Percentiles rank a stretch among this genome's conserved stretches.
Evolutionary conservation across 345 rosid species (phyloP).

Genomic region (Gossypium bickii): DNA sequence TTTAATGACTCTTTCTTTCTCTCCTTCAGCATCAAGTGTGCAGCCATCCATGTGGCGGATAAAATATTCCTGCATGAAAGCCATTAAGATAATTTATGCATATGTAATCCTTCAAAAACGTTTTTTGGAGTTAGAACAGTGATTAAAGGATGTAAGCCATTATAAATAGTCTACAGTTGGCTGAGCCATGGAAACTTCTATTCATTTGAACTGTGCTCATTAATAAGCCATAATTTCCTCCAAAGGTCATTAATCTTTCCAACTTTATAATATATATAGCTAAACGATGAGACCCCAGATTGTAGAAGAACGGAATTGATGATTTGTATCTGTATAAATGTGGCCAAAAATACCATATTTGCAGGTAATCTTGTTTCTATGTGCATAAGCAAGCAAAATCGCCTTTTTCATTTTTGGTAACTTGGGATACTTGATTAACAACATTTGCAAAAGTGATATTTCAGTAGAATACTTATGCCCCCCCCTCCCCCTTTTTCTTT

Average conservation of each 20-base stretch:
- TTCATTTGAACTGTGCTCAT: no score
- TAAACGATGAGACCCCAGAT: no score
- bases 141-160: neutral
- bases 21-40: constrained; percentile 70
- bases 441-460: neutral
- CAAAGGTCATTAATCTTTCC: no score
- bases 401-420: neutral
- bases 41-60: constrained; percentile 91
- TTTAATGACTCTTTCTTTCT: constrained; percentile 78
- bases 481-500: no score
- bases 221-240: no score
- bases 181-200: no score
- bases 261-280: no score
- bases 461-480: no score
- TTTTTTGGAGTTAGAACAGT: neutral
- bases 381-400: neutral
- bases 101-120: no score
- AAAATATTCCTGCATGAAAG: constrained; percentile 57
- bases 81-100: constrained; percentile 3
- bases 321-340: no score
- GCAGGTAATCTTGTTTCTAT: neutral
- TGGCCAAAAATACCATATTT: neutral
- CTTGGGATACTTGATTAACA: neutral
- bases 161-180: no score
- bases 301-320: no score